Percentiles rank a stretch among this genome's conserved stretches.
These are phyloP conservation scores for Capronia epimyces DNA, from an alignment of 2,329 filamentous ascomycete species.

Conservation along the genomic window DNA sequence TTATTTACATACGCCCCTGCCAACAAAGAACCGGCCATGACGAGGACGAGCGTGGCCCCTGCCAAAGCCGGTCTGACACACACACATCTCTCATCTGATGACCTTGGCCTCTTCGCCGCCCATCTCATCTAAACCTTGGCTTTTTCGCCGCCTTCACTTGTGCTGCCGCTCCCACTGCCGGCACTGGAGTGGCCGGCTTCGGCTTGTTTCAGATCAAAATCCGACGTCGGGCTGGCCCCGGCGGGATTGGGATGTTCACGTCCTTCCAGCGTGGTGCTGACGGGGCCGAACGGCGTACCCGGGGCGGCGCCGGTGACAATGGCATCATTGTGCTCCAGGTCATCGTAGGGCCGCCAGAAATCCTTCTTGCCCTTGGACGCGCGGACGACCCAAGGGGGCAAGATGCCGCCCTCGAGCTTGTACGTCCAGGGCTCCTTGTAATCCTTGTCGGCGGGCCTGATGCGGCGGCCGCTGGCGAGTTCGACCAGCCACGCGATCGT, in stretches of 20 bases:
- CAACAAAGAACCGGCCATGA: too few relatives aligned
- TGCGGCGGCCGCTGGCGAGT: slow-evolving; percentile 59
- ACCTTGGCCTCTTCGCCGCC: too few relatives aligned
- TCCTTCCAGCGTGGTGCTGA: slow-evolving; percentile 13
- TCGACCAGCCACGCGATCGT: slow-evolving; percentile 63
- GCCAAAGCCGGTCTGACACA: too few relatives aligned
- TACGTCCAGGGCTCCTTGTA: slow-evolving; percentile 77
- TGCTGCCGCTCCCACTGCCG: slow-evolving; percentile 2
- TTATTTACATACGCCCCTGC: too few relatives aligned
- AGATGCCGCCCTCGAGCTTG: slow-evolving; percentile 65
- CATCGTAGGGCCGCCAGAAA: slow-evolving; percentile 56
- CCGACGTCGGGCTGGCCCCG: neutral
- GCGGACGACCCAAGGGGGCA: slow-evolving; percentile 68
- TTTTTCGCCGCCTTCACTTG: slow-evolving; percentile 15
- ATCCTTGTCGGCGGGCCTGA: slow-evolving; percentile 69
- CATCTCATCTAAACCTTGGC: slow-evolving; percentile 4
- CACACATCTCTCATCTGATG: too few relatives aligned
- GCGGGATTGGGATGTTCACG: neutral
- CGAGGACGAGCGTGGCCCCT: too few relatives aligned
- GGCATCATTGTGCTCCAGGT: slow-evolving; percentile 28
- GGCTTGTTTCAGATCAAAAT: neutral
- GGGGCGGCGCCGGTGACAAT: neutral
- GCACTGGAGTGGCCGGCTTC: neutral
- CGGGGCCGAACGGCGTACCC: neutral
- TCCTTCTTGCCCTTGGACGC: slow-evolving; percentile 62